Evolutionary conservation across 1,284 basidiomycete genomes (phyloP).

Genomic region (Ceratobasidium sp.): DNA sequence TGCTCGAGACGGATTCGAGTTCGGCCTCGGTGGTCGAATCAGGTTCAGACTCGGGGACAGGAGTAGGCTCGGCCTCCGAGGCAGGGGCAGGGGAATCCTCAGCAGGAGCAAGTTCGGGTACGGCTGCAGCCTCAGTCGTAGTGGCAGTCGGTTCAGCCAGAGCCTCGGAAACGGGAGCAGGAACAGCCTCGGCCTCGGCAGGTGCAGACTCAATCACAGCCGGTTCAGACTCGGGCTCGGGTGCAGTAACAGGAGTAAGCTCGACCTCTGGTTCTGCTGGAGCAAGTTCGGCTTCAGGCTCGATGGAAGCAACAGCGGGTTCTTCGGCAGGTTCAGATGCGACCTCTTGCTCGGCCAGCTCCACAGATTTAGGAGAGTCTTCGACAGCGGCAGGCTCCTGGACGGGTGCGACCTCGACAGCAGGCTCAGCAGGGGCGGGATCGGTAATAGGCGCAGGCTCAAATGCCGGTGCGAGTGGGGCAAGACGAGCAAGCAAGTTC

Average conservation of each 20-base stretch:
- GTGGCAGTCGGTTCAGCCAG: neutral
- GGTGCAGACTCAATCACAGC: neutral
- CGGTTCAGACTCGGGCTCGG: neutral
- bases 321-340: neutral
- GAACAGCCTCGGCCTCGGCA: neutral
- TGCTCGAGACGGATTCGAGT: neutral
- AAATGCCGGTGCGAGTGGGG: neutral
- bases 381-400: neutral
- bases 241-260: neutral
- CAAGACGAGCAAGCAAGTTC: neutral
- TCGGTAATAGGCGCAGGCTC: neutral
- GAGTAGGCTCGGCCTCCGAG: neutral
- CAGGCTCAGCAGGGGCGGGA: neutral
- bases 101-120: neutral
- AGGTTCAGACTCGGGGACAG: neutral
- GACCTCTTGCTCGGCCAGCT: no score
- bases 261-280: neutral
- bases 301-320: neutral
- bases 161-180: neutral
- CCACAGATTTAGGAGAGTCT: no score
- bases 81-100: neutral
- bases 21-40: neutral
- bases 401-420: neutral
- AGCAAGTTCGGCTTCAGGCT: constrained; percentile 11
- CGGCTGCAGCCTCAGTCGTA: neutral